Conservation (phyloP, 192 early-diverging fungal species). For the Umbelopsis isabellina region DNA sequence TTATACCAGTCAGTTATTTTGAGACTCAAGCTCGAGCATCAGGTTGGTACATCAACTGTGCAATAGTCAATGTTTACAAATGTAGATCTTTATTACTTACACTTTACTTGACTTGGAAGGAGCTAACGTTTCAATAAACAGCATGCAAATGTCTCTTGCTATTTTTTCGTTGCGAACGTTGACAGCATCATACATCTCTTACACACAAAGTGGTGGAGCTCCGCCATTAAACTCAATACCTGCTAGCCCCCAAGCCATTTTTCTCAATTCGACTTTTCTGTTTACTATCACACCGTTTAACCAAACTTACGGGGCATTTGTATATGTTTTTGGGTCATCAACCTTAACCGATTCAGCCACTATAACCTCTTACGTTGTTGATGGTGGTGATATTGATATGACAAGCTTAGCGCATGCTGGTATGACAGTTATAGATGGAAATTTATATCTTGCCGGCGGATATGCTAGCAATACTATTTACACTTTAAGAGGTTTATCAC, state of each 20-base stretch:
- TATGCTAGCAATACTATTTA: constrained; percentile 7
- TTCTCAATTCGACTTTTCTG: constrained; percentile 16
- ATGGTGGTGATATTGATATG: not conserved
- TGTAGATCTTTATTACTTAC: not conserved
- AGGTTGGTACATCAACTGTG: not conserved
- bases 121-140: not conserved
- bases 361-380: not conserved
- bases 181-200: not conserved
- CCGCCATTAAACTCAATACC: not conserved
- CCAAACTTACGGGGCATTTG: not conserved
- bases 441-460: not conserved
- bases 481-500: not conserved
- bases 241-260: not conserved
- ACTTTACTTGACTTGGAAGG: not conserved
- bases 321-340: constrained; percentile 1
- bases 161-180: not conserved
- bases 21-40: not conserved
- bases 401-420: not conserved
- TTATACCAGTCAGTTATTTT: not conserved
- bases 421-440: not conserved
- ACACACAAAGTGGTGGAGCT: constrained; percentile 14
- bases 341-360: not conserved
- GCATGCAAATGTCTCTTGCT: not conserved
- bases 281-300: constrained; percentile 17
- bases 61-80: not conserved